These are phyloP conservation scores for Epichloe sylvatica DNA, from an alignment of 2,329 filamentous ascomycete genomes.

Conservation along the genomic window DNA sequence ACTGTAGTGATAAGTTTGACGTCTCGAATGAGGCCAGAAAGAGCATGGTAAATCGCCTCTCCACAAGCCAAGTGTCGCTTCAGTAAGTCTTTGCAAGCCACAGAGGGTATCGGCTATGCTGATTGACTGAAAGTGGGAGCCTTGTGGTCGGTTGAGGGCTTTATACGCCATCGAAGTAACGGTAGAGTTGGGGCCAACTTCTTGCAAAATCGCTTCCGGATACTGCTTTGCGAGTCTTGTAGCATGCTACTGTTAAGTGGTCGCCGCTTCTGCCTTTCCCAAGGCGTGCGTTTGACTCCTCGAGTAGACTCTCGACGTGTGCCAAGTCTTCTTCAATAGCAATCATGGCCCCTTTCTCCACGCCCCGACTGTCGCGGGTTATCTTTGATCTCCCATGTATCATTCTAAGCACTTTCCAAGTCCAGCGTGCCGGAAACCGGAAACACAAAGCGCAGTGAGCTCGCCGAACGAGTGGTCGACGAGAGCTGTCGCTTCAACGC, in stretches of 20 bases:
- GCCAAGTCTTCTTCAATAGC: slow-evolving; percentile 19
- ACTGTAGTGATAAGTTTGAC: too few species aligned
- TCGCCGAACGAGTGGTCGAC: slow-evolving; percentile 31
- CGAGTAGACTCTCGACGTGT: slow-evolving; percentile 1
- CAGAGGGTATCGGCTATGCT: not conserved
- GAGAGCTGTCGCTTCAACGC: slow-evolving; percentile 9
- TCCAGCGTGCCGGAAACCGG: slow-evolving; percentile 14
- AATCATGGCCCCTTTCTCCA: slow-evolving; percentile 26
- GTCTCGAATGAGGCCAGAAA: too few species aligned
- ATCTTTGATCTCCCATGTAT: slow-evolving; percentile 17
- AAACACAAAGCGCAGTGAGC: slow-evolving; percentile 24
- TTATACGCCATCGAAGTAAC: slow-evolving; percentile 20
- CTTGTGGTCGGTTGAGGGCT: slow-evolving; percentile 8
- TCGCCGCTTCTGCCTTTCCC: slow-evolving; percentile 7
- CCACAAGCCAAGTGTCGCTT: too few species aligned
- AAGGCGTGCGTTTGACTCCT: slow-evolving; percentile 7
- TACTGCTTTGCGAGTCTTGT: slow-evolving; percentile 18
- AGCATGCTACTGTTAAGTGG: slow-evolving; percentile 29
- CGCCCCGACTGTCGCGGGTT: slow-evolving; percentile 19
- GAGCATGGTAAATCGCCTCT: too few species aligned
- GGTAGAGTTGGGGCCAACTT: slow-evolving; percentile 25
- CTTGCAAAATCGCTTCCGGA: slow-evolving; percentile 19
- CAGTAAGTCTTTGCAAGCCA: not conserved
- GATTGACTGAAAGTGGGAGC: not conserved
- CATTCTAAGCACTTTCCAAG: slow-evolving; percentile 15